These are phyloP conservation scores for Madurella fahalii DNA, from an alignment of 2,329 filamentous ascomycete genomes.

Conservation along the genomic window DNA sequence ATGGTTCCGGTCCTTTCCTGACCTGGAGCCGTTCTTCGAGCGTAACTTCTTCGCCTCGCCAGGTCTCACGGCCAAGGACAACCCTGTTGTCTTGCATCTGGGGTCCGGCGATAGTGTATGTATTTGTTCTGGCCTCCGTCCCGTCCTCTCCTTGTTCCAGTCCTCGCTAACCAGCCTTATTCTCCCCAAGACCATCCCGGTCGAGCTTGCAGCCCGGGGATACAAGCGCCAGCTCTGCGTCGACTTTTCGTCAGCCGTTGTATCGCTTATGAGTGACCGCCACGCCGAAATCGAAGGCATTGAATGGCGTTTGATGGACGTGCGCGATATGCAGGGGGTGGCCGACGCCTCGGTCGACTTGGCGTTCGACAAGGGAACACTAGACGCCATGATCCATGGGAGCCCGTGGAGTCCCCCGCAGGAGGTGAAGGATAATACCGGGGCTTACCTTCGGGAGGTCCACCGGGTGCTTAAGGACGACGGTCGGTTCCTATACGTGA, in stretches of 20 bases:
- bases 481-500: constrained; percentile 49
- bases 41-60: constrained; percentile 37
- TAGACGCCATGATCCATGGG: constrained; percentile 54
- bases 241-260: constrained; percentile 53
- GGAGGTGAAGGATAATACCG: constrained; percentile 45
- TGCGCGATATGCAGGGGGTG: constrained; percentile 45
- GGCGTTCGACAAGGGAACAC: constrained; percentile 54
- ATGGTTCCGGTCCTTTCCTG: constrained; percentile 49
- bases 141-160: background rate
- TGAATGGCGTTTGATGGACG: constrained; percentile 48
- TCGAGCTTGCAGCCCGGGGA: constrained; percentile 42
- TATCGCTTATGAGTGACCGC: constrained; percentile 47
- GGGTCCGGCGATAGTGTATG: constrained; percentile 55
- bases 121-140: constrained; percentile 9
- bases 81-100: constrained; percentile 49
- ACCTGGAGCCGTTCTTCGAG: constrained; percentile 46
- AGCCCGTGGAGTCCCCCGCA: constrained; percentile 50
- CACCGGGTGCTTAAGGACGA: constrained; percentile 44
- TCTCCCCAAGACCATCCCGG: constrained; percentile 45
- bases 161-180: background rate
- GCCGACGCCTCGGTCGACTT: constrained; percentile 44
- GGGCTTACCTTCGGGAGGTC: constrained; percentile 48
- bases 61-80: constrained; percentile 26
- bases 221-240: constrained; percentile 51
- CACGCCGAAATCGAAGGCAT: constrained; percentile 39